Conservation (phyloP, 179 eudicot species). For the Monotropa hypopitys region DNA sequence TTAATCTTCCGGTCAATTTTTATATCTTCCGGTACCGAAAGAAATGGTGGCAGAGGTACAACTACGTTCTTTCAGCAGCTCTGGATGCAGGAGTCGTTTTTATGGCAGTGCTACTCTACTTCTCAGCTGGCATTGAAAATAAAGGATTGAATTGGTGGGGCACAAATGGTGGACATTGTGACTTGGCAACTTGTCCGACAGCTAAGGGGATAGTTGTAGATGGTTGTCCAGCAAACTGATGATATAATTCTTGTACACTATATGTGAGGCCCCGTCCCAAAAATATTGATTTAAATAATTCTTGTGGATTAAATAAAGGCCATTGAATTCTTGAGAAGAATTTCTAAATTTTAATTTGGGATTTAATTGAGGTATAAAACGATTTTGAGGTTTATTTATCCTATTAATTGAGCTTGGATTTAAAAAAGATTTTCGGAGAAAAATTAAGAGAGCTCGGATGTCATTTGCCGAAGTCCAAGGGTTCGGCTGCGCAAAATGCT, state of each 20-base stretch:
- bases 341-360: no score
- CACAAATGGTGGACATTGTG: constrained; percentile 68
- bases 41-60: constrained; percentile 95
- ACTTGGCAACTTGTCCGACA: constrained; percentile 70
- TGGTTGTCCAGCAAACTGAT: constrained; percentile 44
- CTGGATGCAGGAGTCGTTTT: constrained; percentile 95
- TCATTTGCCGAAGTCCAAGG: no score
- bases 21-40: constrained; percentile 68
- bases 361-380: no score
- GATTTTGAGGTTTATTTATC: no score
- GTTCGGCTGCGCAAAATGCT: no score
- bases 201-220: constrained; percentile 62
- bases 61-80: constrained; percentile 83
- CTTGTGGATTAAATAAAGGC: no score
- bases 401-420: no score
- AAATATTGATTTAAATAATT: no score
- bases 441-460: no score
- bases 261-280: no score
- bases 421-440: no score
- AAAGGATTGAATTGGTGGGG: constrained; percentile 77
- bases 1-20: constrained; percentile 87
- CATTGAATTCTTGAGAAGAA: no score
- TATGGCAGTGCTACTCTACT: constrained; percentile 79
- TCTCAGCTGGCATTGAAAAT: constrained; percentile 51
- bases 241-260: neutral